Evolutionary conservation across 1,284 basidiomycete species (phyloP).

Genomic region (Albatrellus sp.): DNA sequence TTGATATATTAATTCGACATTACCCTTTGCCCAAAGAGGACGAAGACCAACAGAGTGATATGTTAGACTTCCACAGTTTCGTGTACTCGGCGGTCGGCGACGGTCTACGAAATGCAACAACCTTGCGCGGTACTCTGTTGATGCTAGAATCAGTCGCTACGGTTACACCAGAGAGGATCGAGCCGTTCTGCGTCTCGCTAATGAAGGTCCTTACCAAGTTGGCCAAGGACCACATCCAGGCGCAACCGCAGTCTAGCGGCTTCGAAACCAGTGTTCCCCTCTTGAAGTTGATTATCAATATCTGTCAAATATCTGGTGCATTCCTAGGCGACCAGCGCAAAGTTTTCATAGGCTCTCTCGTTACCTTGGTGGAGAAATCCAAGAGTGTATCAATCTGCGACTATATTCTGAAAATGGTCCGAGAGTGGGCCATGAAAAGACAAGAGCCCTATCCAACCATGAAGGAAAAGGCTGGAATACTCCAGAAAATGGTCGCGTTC

Average conservation of each 20-base stretch:
- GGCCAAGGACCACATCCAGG: constrained; percentile 74
- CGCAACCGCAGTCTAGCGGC: constrained; percentile 26
- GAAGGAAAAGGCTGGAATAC: constrained; percentile 89
- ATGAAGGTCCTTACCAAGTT: constrained; percentile 82
- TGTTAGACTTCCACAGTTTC: constrained; percentile 71
- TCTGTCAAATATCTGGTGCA: constrained; percentile 53
- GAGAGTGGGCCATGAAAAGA: constrained; percentile 81
- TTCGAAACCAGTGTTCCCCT: constrained; percentile 53
- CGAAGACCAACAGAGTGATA: constrained; percentile 50
- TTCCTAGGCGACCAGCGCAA: constrained; percentile 62
- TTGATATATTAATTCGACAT: constrained; percentile 78
- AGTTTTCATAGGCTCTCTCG: constrained; percentile 65
- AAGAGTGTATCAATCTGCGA: constrained; percentile 72
- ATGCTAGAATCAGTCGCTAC: constrained; percentile 88
- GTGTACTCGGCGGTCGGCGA: constrained; percentile 74
- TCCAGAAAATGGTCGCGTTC: constrained; percentile 87
- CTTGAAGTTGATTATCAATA: constrained; percentile 57
- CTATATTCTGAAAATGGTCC: constrained; percentile 79
- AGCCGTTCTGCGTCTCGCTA: constrained; percentile 66
- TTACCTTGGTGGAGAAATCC: constrained; percentile 87
- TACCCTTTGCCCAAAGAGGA: constrained; percentile 78
- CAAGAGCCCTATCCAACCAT: constrained; percentile 82
- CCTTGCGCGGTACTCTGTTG: constrained; percentile 71
- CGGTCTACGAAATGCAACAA: constrained; percentile 63
- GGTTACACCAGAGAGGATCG: constrained; percentile 74